A percentile compares a stretch with the other conserved stretches of the same genome.
Evolutionary conservation across 1,284 basidiomycete species (phyloP).

Genomic region (Fomitopsis schrenkii): DNA sequence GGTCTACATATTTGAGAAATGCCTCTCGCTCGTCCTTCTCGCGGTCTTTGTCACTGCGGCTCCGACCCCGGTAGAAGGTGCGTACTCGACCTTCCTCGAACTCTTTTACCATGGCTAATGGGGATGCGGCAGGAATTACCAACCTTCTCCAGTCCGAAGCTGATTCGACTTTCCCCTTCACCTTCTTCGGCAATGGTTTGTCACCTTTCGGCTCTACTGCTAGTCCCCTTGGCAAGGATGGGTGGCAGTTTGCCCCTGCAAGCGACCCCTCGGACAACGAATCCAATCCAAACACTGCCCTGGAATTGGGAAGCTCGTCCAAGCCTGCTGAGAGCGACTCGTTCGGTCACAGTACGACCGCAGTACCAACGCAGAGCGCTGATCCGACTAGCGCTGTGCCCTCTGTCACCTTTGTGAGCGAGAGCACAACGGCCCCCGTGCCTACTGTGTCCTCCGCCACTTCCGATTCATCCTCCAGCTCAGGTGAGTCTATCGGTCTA

Average conservation of each 20-base stretch:
- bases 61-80: slow-evolving; percentile 4
- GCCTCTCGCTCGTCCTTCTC: not conserved
- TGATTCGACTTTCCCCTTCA: not conserved
- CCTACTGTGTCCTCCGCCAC: not conserved
- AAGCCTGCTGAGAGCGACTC: not conserved
- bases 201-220: not conserved
- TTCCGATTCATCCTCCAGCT: not conserved
- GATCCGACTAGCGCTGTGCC: not conserved
- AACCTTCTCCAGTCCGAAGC: not conserved
- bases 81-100: not conserved
- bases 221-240: too few relatives aligned
- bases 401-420: not conserved
- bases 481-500: not conserved
- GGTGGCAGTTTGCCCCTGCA: not conserved
- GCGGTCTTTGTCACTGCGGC: slow-evolving; percentile 3
- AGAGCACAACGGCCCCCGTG: not conserved
- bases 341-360: not conserved
- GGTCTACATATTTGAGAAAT: not conserved
- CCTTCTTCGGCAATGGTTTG: not conserved
- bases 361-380: not conserved
- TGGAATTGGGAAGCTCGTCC: not conserved
- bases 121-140: not conserved
- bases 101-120: not conserved
- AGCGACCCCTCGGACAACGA: not conserved
- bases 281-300: not conserved